A percentile compares a stretch with the other conserved stretches of the same genome.
Conservation (phyloP, 169 alveolate species). For the Plasmodium vinckei region DNA sequence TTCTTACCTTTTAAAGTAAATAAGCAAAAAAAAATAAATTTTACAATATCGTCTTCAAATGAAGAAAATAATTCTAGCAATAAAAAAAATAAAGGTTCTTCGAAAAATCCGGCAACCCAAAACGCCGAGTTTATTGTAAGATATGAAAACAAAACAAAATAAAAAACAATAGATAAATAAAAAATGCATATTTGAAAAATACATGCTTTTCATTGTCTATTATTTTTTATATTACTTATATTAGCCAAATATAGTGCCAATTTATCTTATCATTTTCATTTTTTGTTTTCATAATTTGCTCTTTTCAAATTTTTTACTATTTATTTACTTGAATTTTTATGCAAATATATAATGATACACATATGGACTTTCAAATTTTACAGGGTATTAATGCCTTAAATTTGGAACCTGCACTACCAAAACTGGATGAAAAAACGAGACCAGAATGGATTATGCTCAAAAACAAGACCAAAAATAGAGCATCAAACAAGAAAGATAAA, state of each 20-base stretch:
- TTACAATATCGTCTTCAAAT: slow-evolving; percentile 31
- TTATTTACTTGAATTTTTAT: not conserved
- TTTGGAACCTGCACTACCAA: slow-evolving; percentile 79
- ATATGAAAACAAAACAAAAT: slow-evolving; percentile 5
- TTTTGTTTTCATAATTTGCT: too few relatives aligned
- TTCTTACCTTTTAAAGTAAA: slow-evolving; percentile 13
- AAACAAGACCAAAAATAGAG: slow-evolving; percentile 47
- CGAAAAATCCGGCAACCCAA: slow-evolving; percentile 24
- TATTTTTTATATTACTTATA: not conserved
- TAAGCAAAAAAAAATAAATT: slow-evolving; percentile 65
- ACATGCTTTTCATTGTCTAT: not conserved
- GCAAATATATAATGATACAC: slow-evolving; percentile 1
- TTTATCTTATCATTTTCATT: not conserved
- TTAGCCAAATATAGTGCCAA: not conserved
- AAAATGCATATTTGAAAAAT: too few relatives aligned
- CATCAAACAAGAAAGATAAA: slow-evolving; percentile 48
- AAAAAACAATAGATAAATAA: too few relatives aligned
- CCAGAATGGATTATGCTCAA: slow-evolving; percentile 74
- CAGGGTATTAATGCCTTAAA: slow-evolving; percentile 81
- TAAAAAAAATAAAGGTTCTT: slow-evolving; percentile 41
- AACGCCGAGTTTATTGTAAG: slow-evolving; percentile 56
- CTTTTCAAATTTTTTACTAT: not conserved
- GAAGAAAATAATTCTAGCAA: slow-evolving; percentile 46
- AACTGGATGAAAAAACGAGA: slow-evolving; percentile 67
- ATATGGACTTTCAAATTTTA: not conserved